Percentiles rank a stretch among this genome's conserved stretches.
Evolutionary conservation across 2,329 filamentous ascomycete species (phyloP).

Genomic region (Fusarium graminum): DNA sequence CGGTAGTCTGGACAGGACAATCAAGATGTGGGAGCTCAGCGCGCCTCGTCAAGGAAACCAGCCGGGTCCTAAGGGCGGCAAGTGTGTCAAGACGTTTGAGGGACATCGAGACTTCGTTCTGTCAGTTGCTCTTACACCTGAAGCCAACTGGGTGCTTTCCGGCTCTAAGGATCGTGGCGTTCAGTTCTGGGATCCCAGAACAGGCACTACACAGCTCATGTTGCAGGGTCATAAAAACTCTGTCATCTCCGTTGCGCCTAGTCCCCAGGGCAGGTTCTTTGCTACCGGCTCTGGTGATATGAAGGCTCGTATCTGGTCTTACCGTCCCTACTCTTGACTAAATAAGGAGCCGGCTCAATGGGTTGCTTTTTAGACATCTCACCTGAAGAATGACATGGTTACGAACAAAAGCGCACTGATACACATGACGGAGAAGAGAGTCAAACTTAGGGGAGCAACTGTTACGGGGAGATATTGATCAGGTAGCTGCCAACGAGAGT

Average conservation of each 20-base stretch:
- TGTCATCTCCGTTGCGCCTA: conserved; percentile 96
- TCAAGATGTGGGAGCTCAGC: conserved; percentile 98
- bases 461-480: conserved; percentile 25
- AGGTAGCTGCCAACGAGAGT: conserved; percentile 30
- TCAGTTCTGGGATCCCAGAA: conserved; percentile 98
- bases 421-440: conserved; percentile 23
- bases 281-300: conserved; percentile 98
- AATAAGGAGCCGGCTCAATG: conserved; percentile 38
- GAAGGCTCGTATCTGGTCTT: conserved; percentile 98
- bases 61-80: conserved; percentile 82
- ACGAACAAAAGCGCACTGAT: conserved; percentile 26
- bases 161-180: conserved; percentile 97
- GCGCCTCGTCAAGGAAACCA: conserved; percentile 76
- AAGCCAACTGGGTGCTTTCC: conserved; percentile 95
- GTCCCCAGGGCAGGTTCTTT: conserved; percentile 88
- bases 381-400: conserved; percentile 16
- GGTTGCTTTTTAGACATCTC: conserved; percentile 34
- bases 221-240: conserved; percentile 99
- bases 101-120: conserved; percentile 98
- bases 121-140: conserved; percentile 93
- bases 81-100: conserved; percentile 96
- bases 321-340: conserved; percentile 62
- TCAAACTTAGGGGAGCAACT: conserved; percentile 15
- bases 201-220: conserved; percentile 96
- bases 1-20: conserved; percentile 96